A percentile compares a stretch with the other conserved stretches of the same genome.
These are phyloP conservation scores for Rhododendron kiyosumense DNA, from an alignment of 148 eudicot genomes.

Conservation along the genomic window DNA sequence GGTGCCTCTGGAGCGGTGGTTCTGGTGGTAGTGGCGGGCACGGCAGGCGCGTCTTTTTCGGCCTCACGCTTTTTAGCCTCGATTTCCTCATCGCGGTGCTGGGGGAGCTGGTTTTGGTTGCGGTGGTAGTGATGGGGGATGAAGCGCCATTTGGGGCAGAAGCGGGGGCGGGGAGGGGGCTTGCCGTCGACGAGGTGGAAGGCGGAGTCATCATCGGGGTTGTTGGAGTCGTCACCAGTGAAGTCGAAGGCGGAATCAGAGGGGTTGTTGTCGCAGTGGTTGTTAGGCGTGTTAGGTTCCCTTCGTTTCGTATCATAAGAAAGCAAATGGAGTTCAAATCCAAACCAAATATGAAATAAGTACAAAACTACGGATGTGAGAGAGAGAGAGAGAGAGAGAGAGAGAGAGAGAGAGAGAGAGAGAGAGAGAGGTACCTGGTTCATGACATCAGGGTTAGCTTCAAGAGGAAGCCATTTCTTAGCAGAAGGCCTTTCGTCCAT, in stretches of 20 bases:
- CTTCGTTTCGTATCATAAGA: not conserved
- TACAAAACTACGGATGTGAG: not conserved
- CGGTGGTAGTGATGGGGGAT: slow-evolving; percentile 42
- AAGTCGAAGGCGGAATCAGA: slow-evolving; percentile 76
- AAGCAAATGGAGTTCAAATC: not conserved
- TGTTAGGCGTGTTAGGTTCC: too few relatives aligned
- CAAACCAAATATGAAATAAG: not conserved
- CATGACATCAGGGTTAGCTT: slow-evolving; percentile 96
- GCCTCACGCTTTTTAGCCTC: slow-evolving; percentile 77
- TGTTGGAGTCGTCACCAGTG: slow-evolving; percentile 72
- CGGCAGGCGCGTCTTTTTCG: slow-evolving; percentile 77
- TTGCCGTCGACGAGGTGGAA: slow-evolving; percentile 86
- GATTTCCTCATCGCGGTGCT: slow-evolving; percentile 75
- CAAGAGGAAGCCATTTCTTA: slow-evolving; percentile 95
- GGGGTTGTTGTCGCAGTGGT: slow-evolving; percentile 4
- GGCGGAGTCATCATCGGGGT: slow-evolving; percentile 49
- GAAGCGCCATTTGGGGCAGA: slow-evolving; percentile 79
- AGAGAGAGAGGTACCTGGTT: slow-evolving; percentile 52
- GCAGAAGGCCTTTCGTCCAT: slow-evolving; percentile 45
- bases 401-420: not conserved
- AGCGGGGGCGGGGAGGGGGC: slow-evolving; percentile 60
- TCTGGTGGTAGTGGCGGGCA: slow-evolving; percentile 55
- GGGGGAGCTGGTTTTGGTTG: slow-evolving; percentile 45
- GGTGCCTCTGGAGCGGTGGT: slow-evolving; percentile 40
- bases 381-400: not conserved